Base-by-base conservation (phyloP, 2,329 filamentous ascomycete species). In the Hypoxylon sp. region DNA sequence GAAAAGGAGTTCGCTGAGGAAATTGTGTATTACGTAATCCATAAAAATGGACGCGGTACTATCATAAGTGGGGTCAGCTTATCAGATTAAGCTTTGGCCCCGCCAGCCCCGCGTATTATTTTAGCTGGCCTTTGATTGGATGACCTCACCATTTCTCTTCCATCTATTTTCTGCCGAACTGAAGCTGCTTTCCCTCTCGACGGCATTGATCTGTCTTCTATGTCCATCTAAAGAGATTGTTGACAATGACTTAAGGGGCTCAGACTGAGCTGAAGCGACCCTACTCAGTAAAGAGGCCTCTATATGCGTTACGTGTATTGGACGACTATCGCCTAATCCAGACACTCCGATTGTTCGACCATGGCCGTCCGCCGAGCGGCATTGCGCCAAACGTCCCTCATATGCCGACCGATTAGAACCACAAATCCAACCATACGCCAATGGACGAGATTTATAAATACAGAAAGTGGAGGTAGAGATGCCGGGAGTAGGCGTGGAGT, bases 401-500 rank as follows among this genome's bases (percentile, higher is more conserved):
- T 67, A 52, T 72, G 56, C 10, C 73, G 72, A 17, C 53, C 69
- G 4, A 13, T 72, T 5, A 62, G 48, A 11, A 50, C 58, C 5
- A 51, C 25, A 17, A 32, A 32, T n/a, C 10, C 51, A 2, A 5
- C 46, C 21, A 11, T 65, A 43, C 64, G 61, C 4, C 74, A 73
- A 66, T 71, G 64, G 36, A 34, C 67, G 17, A 71, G 76, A 63
- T 72, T 68, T 56, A 59, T 63, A 34, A 72, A 69, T 32, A 73
- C 75, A 6, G 65, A 71, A 19, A 21, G 34, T 4, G 43, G 17
- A 9, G 32, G 32, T 4, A 52, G 45, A 28, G 48, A 28, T 10
- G 6, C 28, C 2, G 62, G 36, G 19, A 38, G 50, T 11, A 66
- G 56, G 17, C 53, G 70, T 11, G 51, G 75, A 19, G 50, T 69